A percentile compares a stretch with the other conserved stretches of the same genome.
Evolutionary conservation across 306 rosid species (phyloP).

Genomic region (Rosa lucieae): DNA sequence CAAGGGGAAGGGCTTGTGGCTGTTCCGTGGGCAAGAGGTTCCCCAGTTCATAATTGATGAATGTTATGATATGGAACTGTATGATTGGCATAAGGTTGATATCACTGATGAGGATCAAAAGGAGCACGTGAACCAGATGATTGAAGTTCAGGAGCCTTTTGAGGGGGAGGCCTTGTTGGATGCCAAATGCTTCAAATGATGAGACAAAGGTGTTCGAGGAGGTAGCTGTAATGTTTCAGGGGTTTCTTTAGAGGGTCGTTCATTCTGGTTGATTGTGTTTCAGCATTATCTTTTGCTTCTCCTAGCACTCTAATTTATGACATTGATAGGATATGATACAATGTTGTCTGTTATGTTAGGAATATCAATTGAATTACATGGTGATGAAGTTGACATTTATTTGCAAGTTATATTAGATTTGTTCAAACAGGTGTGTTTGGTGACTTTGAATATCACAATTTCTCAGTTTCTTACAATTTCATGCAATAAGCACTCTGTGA

Average conservation of each 20-base stretch:
- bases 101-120: constrained; percentile 57
- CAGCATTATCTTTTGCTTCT: background rate
- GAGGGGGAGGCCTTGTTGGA: constrained; percentile 80
- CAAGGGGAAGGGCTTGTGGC: constrained; percentile 89
- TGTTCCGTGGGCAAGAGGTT: constrained; percentile 75
- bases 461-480: background rate
- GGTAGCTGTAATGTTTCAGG: background rate
- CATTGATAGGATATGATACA: constrained; percentile 1
- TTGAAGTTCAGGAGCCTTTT: constrained; percentile 75
- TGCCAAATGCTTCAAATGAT: constrained; percentile 86
- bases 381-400: background rate
- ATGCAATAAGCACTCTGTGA: too few species aligned
- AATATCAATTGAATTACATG: background rate
- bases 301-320: background rate
- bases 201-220: background rate
- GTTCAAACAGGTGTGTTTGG: background rate
- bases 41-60: constrained; percentile 67
- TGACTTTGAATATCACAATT: background rate
- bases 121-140: constrained; percentile 76
- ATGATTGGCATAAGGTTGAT: constrained; percentile 75
- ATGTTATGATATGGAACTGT: constrained; percentile 88
- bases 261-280: background rate
- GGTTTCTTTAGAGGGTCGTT: background rate
- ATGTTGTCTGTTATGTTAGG: background rate
- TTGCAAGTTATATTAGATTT: background rate